Conservation (phyloP, 257 asterid genomes). For the Nicotiana paniculata region DNA sequence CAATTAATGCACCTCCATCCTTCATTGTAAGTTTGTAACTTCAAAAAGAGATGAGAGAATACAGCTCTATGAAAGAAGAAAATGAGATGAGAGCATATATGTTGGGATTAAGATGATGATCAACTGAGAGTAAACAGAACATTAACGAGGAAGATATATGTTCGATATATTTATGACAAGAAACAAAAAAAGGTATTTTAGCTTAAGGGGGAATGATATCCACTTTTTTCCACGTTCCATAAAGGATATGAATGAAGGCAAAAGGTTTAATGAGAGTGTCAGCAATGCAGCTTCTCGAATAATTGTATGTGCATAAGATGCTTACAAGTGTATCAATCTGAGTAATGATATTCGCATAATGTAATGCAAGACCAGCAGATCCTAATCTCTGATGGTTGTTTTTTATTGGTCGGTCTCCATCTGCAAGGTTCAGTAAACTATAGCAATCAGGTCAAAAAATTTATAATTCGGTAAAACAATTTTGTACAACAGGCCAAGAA, state of each 20-base stretch:
- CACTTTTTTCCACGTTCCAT: not conserved
- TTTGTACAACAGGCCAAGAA: not conserved
- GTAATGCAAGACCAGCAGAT: slow-evolving; percentile 90
- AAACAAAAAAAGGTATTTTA: not conserved
- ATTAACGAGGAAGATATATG: not conserved
- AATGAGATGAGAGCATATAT: not conserved
- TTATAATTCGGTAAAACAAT: not conserved
- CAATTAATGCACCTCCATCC: not conserved
- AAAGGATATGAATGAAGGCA: not conserved
- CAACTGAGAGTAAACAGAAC: not conserved
- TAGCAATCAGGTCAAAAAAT: not conserved
- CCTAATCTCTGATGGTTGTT: slow-evolving; percentile 67
- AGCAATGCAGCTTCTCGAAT: not conserved
- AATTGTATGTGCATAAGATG: slow-evolving; percentile 10
- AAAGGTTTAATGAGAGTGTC: not conserved
- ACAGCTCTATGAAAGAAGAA: not conserved
- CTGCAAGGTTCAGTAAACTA: slow-evolving; percentile 30
- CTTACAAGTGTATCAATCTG: slow-evolving; percentile 93
- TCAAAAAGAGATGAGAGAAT: not conserved
- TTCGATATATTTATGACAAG: not conserved
- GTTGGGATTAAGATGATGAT: not conserved
- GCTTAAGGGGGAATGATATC: not conserved
- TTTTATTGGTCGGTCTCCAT: slow-evolving; percentile 46
- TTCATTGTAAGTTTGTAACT: not conserved
- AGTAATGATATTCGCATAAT: slow-evolving; percentile 77